Evolutionary conservation across 192 early-diverging fungal genomes (phyloP).

Genomic region (Mortierella claussenii): DNA sequence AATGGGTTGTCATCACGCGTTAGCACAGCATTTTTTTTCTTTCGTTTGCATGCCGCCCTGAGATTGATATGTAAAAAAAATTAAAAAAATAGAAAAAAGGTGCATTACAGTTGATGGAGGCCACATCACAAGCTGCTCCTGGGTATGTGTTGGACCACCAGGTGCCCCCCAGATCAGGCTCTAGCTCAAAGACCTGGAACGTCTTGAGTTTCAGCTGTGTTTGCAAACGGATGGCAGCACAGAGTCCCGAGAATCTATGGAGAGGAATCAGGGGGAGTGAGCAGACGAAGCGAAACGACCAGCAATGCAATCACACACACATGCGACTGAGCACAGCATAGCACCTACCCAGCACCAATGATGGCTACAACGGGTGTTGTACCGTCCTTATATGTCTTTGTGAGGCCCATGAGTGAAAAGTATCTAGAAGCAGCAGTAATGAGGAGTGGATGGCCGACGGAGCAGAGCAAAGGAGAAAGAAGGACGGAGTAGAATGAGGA

Average conservation of each 20-base stretch:
- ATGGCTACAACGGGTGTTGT: slow-evolving; percentile 53
- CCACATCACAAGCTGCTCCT: slow-evolving; percentile 65
- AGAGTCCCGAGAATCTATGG: slow-evolving; percentile 59
- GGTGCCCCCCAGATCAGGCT: slow-evolving; percentile 62
- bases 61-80: too few relatives aligned
- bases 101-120: slow-evolving; percentile 57
- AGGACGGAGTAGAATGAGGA: too few relatives aligned
- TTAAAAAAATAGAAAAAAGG: not conserved
- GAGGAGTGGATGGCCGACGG: too few relatives aligned
- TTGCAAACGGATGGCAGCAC: slow-evolving; percentile 61
- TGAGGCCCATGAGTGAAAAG: not conserved
- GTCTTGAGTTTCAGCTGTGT: slow-evolving; percentile 55
- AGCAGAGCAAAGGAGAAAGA: too few relatives aligned
- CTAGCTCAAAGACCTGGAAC: slow-evolving; percentile 57
- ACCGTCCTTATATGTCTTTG: slow-evolving; percentile 51
- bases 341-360: slow-evolving; percentile 57
- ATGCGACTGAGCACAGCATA: not conserved
- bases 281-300: too few relatives aligned
- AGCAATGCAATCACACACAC: too few relatives aligned
- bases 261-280: too few relatives aligned
- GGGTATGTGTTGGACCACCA: slow-evolving; percentile 63
- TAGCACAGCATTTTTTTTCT: too few relatives aligned
- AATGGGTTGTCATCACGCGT: too few relatives aligned
- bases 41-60: too few relatives aligned
- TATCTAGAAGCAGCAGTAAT: too few relatives aligned